phyloP scores from a whole-genome alignment of 163 green algal genomes.

The Volvox carteri region DNA sequence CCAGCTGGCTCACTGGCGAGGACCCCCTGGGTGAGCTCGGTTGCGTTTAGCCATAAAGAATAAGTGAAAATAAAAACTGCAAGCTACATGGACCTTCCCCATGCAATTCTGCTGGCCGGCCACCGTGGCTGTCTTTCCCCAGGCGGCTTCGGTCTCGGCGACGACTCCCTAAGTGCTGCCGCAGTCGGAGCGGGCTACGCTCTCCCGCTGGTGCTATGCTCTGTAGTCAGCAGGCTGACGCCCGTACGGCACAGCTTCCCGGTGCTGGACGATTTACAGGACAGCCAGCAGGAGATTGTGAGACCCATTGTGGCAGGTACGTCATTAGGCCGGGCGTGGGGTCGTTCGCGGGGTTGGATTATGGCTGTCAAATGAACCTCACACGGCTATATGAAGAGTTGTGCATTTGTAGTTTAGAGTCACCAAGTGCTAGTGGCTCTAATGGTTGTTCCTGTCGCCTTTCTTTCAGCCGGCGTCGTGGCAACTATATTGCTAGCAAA shows the following conservation, averaged over 20 bases:
- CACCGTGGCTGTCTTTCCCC: no score
- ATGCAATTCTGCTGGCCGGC: background rate
- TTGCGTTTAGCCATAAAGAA: background rate
- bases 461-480: no score
- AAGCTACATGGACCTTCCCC: no score
- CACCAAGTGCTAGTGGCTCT: no score
- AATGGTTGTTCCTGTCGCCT: no score
- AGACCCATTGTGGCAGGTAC: constrained; percentile 31
- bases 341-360: no score
- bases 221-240: background rate
- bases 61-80: background rate
- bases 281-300: constrained; percentile 16
- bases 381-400: no score
- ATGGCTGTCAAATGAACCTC: no score
- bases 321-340: background rate
- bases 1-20: constrained; percentile 50
- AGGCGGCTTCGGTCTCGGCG: constrained; percentile 16
- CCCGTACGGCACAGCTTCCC: constrained; percentile 40
- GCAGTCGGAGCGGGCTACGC: constrained; percentile 13
- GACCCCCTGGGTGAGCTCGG: constrained; percentile 36
- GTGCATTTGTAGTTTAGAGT: no score
- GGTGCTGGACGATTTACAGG: constrained; percentile 52
- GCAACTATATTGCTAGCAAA: no score
- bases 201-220: constrained; percentile 44
- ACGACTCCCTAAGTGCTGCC: constrained; percentile 1